phyloP scores from a whole-genome alignment of 345 rosid species.

The Syzygium jambos region DNA sequence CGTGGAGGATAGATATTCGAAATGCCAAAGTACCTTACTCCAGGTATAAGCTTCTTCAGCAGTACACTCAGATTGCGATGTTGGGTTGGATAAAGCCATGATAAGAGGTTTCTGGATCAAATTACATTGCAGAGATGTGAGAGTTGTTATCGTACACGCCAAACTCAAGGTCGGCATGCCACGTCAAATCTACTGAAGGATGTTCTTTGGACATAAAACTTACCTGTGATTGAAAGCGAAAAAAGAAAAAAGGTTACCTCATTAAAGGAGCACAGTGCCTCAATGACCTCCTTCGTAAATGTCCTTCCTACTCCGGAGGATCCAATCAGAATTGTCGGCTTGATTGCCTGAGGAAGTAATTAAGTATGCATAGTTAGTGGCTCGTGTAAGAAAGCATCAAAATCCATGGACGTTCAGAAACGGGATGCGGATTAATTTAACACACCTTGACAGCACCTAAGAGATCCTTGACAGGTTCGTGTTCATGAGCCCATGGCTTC shows the following conservation, averaged over 20 bases:
- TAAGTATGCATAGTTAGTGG: background rate
- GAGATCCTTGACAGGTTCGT: constrained; percentile 63
- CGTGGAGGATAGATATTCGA: background rate
- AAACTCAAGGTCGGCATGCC: background rate
- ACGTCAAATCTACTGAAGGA: background rate
- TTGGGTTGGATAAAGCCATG: constrained; percentile 96
- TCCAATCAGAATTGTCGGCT: constrained; percentile 81
- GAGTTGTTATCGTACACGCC: background rate
- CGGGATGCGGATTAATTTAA: background rate
- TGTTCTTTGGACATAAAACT: background rate
- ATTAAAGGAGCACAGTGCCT: constrained; percentile 75
- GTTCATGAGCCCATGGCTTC: constrained; percentile 98
- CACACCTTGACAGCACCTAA: constrained; percentile 74
- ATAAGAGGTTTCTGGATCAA: constrained; percentile 74
- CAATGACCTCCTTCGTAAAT: constrained; percentile 84
- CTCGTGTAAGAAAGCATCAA: background rate
- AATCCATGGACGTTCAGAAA: background rate
- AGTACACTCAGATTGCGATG: constrained; percentile 95
- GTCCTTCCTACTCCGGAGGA: constrained; percentile 83
- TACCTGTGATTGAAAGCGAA: background rate
- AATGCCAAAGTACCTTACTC: constrained; percentile 47
- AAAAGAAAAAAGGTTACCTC: constrained; percentile 29
- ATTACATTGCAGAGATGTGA: background rate
- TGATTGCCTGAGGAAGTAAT: constrained; percentile 48
- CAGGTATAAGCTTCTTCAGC: constrained; percentile 97